Evolutionary conservation across 108 stramenopile species (phyloP).

Genomic region (Cyclotella sp.): DNA sequence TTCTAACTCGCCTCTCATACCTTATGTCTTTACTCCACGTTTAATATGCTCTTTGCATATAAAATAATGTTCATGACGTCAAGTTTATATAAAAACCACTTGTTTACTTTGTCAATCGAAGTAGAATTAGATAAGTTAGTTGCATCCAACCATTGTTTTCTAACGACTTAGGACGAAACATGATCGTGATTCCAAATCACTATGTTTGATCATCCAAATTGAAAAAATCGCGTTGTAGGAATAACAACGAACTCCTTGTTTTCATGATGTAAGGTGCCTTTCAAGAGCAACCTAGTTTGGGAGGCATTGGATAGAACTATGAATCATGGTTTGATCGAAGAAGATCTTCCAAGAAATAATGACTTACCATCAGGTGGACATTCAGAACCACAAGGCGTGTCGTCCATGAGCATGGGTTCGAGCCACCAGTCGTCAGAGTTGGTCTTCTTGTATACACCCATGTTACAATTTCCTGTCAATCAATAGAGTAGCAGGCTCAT

Average conservation of each 20-base stretch:
- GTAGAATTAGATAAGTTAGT: no score
- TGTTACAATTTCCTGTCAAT: slow-evolving; percentile 14
- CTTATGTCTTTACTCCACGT: no score
- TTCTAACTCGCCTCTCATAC: no score
- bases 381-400: slow-evolving; percentile 33
- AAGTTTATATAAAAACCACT: no score
- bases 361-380: slow-evolving; percentile 34
- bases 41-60: no score
- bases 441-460: slow-evolving; percentile 14
- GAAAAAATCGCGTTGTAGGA: neutral
- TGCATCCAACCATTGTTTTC: no score
- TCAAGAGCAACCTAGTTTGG: neutral
- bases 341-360: neutral
- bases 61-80: no score
- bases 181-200: neutral
- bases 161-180: no score
- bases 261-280: neutral
- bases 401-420: slow-evolving; percentile 41
- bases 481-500: neutral
- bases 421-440: slow-evolving; percentile 43
- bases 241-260: neutral
- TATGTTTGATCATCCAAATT: neutral
- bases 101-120: no score
- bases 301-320: no score
- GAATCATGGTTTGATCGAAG: neutral